Evolutionary conservation across 176 grass and related monocot genomes (phyloP), one percentile per base, ranked within the genome.

Genomic region (Eleusine coracana): DNA sequence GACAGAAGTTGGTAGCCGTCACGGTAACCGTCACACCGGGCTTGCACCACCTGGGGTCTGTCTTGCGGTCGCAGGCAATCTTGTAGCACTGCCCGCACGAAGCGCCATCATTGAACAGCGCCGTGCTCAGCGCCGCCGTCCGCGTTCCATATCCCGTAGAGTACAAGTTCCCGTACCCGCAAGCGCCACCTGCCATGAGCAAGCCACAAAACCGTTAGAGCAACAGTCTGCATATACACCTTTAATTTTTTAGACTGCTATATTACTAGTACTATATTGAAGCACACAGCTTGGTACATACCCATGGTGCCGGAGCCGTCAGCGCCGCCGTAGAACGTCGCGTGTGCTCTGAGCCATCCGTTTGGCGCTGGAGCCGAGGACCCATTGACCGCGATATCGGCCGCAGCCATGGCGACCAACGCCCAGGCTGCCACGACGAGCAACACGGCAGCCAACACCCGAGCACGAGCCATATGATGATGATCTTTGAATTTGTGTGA

Each of bases 1-100:
- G 94, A 44, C 94, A 93, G 78, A 77, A 89, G 78, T 93, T 91
- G 40, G 91, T 97, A n/a, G 84, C 89, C 0, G 94, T 93, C 16
- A 94, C n/a, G 3, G 89, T 94, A 3, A 94, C 83, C 23, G 83
- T 75, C 0, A 74, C 73, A 1, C 89, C 89, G 2, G 82, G 89
- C 63, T 48, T 67, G 62, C 90, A 92, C 15, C 68, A 83, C 42
- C 14, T 40, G 0, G 51, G 71, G 1, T 82, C 66, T 0, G 36
- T 5, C 52, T 59, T 82, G 60, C 78, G 80, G 44, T 90, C 88
- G 18, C 91, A 93, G 1, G 37, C 59, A 23, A 90, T 71, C 68
- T 90, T 88, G 77, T 82, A 90, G 73, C 88, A 93, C 79, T 88
- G 56, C 5, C 88, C 85, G 55, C 91, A 93, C 0, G 76, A 60